Conservation (phyloP, 2,329 filamentous ascomycete genomes). For the Orbilia oligospora region DNA sequence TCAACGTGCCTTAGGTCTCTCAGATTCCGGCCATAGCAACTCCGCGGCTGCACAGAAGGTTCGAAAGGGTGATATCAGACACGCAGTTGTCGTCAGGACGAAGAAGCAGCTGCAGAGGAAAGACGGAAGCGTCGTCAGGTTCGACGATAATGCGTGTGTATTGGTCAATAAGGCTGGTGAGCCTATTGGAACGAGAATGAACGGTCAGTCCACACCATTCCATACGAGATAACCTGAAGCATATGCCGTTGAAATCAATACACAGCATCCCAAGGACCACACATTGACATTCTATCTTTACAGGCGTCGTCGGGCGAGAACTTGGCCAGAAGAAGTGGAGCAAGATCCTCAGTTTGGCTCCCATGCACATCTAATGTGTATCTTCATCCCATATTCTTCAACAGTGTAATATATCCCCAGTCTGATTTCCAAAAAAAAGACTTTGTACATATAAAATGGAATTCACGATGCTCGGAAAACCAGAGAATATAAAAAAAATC, state of each 20-base stretch:
- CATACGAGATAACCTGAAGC: background rate
- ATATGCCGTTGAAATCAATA: background rate
- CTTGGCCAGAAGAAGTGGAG: constrained; percentile 95
- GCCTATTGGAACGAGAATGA: constrained; percentile 91
- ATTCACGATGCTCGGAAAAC: background rate
- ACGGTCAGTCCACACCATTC: constrained; percentile 70
- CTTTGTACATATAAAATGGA: constrained; percentile 25
- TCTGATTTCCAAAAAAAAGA: constrained; percentile 1
- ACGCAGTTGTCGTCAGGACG: constrained; percentile 94
- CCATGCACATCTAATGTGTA: constrained; percentile 76
- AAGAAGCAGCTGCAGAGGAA: constrained; percentile 86
- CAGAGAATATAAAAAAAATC: background rate
- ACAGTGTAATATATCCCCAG: constrained; percentile 39
- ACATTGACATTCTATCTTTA: constrained; percentile 61
- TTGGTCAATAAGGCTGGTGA: constrained; percentile 97
- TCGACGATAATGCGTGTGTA: constrained; percentile 98
- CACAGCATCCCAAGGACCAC: background rate
- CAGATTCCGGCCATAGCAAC: constrained; percentile 70
- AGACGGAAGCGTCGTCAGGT: constrained; percentile 90
- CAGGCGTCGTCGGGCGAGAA: constrained; percentile 88
- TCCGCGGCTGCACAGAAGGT: constrained; percentile 89
- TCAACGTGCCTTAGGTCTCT: constrained; percentile 80
- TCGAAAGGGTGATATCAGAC: constrained; percentile 93
- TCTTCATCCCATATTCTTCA: background rate
- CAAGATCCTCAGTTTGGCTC: constrained; percentile 96